Percentiles rank a stretch among this genome's conserved stretches.
Conservation (phyloP, 1,284 basidiomycete genomes). For the Vanrija sp. region DNA sequence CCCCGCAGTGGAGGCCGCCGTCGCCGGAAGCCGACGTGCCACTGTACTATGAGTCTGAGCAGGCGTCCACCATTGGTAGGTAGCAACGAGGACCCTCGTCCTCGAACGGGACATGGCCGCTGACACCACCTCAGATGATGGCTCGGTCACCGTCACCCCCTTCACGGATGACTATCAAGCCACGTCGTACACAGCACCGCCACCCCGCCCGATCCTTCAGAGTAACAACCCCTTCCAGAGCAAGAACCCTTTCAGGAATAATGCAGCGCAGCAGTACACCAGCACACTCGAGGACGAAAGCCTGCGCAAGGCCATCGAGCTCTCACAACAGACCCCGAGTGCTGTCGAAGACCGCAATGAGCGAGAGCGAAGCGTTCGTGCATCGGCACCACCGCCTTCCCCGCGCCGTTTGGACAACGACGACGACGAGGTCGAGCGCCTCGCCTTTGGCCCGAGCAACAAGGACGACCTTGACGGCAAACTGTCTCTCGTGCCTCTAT, state of each 20-base stretch:
- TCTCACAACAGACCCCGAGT: conserved; percentile 10
- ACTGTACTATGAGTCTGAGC: background rate
- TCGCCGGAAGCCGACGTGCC: background rate
- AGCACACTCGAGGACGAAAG: conserved; percentile 22
- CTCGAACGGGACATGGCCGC: background rate
- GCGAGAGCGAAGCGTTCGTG: conserved; percentile 35
- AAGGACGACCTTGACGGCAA: conserved; percentile 35
- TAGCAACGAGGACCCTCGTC: background rate
- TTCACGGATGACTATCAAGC: background rate
- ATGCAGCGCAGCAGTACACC: conserved; percentile 1
- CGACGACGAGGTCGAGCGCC: conserved; percentile 5
- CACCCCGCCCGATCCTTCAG: background rate
- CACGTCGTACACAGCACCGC: background rate
- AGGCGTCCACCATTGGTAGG: background rate
- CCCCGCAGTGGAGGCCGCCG: conserved; percentile 9
- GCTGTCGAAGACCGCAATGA: conserved; percentile 15
- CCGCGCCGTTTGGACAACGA: conserved; percentile 15
- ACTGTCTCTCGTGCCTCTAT: conserved; percentile 22
- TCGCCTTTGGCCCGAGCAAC: conserved; percentile 37
- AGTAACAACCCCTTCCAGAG: conserved; percentile 20
- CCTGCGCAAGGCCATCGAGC: conserved; percentile 18
- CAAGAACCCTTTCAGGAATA: conserved; percentile 26
- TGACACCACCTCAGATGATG: background rate
- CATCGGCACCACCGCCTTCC: conserved; percentile 39
- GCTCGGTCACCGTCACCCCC: background rate